A percentile compares a stretch with the other conserved stretches of the same genome.
phyloP scores from a whole-genome alignment of 768 basidiomycete species.

The Lactarius sanguifluus region DNA sequence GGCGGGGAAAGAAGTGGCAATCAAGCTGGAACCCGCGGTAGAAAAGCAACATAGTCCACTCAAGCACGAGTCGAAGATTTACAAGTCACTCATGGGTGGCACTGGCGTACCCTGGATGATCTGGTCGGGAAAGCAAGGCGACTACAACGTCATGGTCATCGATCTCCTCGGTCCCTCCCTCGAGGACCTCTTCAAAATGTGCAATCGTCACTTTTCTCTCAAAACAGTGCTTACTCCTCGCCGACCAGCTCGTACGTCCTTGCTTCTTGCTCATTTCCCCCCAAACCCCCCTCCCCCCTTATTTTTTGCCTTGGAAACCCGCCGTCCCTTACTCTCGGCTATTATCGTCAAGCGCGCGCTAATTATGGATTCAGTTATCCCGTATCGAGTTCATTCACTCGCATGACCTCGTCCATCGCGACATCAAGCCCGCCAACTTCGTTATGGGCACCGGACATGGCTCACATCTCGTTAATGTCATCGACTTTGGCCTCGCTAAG shows the following conservation, averaged over 20 bases:
- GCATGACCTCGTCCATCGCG: conserved; percentile 91
- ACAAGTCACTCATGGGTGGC: conserved; percentile 87
- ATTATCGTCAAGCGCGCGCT: conserved; percentile 13
- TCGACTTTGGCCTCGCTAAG: conserved; percentile 84
- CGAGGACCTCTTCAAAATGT: conserved; percentile 85
- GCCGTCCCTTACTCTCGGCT: background rate
- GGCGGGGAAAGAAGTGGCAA: conserved; percentile 81
- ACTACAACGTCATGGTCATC: conserved; percentile 98
- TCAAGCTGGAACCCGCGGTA: conserved; percentile 73
- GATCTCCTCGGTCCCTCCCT: conserved; percentile 91
- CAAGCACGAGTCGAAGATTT: conserved; percentile 87
- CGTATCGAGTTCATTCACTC: conserved; percentile 97
- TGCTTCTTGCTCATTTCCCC: background rate
- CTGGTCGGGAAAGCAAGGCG: conserved; percentile 87
- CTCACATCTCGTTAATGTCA: conserved; percentile 81
- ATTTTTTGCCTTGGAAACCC: conserved; percentile 13
- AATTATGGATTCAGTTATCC: conserved; percentile 59
- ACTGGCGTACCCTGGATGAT: conserved; percentile 90
- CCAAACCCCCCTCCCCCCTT: background rate
- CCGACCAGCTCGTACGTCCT: conserved; percentile 84
- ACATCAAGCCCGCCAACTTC: conserved; percentile 99
- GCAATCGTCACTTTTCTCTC: conserved; percentile 88
- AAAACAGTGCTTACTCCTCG: conserved; percentile 94
- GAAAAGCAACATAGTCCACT: conserved; percentile 58
- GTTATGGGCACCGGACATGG: conserved; percentile 85